A percentile compares a stretch with the other conserved stretches of the same genome.
phyloP scores from a whole-genome alignment of 2,329 filamentous ascomycete species.

The Raffaelea arxii region DNA sequence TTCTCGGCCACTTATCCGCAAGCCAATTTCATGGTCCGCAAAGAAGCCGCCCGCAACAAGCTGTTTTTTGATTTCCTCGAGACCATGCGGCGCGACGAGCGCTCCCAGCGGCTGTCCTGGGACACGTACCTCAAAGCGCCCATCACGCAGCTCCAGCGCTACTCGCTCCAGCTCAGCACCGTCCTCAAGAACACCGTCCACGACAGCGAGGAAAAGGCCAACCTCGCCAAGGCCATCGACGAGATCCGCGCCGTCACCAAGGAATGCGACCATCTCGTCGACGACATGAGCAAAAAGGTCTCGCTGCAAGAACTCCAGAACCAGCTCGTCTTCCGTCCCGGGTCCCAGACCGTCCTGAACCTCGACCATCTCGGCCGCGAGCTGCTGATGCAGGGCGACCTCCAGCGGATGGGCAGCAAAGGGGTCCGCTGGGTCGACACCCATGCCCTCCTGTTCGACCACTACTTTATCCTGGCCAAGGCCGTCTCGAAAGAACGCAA shows the following conservation, averaged over 20 bases:
- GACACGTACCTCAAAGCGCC: conserved; percentile 90
- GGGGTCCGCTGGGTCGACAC: conserved; percentile 91
- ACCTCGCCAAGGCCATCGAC: conserved; percentile 72
- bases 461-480: conserved; percentile 92
- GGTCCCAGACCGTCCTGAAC: conserved; percentile 83
- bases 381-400: conserved; percentile 77
- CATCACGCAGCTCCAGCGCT: conserved; percentile 85
- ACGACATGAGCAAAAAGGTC: conserved; percentile 85
- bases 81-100: conserved; percentile 64
- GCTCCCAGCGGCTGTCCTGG: conserved; percentile 79
- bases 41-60: conserved; percentile 75
- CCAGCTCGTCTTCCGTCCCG: conserved; percentile 76
- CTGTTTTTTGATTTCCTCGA: conserved; percentile 82
- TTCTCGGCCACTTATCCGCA: conserved; percentile 84
- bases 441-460: conserved; percentile 88
- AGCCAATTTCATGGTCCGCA: conserved; percentile 72
- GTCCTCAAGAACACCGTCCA: conserved; percentile 75
- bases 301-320: conserved; percentile 73
- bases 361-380: conserved; percentile 89
- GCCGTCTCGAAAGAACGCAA: conserved; percentile 59
- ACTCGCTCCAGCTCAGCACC: conserved; percentile 71
- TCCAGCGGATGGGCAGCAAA: conserved; percentile 80
- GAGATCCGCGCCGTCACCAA: conserved; percentile 84
- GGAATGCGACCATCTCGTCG: conserved; percentile 87
- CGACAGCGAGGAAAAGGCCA: conserved; percentile 84